These are phyloP conservation scores for Meyerozyma smithsonii DNA, from an alignment of 1,139 yeast genomes.

Conservation along the genomic window DNA sequence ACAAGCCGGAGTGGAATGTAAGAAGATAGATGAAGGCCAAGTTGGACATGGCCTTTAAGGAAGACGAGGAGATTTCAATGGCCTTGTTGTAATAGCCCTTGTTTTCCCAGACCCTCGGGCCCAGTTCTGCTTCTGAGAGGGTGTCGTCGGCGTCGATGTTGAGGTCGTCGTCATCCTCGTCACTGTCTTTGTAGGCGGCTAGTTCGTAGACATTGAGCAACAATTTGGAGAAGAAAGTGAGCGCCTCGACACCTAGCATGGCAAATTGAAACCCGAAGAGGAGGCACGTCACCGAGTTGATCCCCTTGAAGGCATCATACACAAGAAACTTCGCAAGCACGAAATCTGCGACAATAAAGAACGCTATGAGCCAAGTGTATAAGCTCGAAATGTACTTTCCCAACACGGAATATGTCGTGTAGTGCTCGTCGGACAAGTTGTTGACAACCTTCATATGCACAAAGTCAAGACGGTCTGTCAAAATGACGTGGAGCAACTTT, in stretches of 20 bases:
- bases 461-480: slow-evolving; percentile 59
- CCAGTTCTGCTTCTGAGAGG: slow-evolving; percentile 43
- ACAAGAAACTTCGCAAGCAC: slow-evolving; percentile 52
- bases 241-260: slow-evolving; percentile 53
- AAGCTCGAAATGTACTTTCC: slow-evolving; percentile 14
- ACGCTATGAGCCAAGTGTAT: slow-evolving; percentile 28
- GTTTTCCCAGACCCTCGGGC: slow-evolving; percentile 63
- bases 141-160: slow-evolving; percentile 2
- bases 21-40: slow-evolving; percentile 33
- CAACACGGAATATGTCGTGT: slow-evolving; percentile 27
- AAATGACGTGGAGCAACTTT: slow-evolving; percentile 72
- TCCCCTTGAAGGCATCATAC: slow-evolving; percentile 52
- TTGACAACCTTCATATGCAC: slow-evolving; percentile 36
- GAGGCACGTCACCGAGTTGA: slow-evolving; percentile 47
- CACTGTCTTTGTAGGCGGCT: slow-evolving; percentile 19
- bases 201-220: slow-evolving; percentile 57
- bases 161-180: slow-evolving; percentile 6
- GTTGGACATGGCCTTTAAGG: slow-evolving; percentile 35
- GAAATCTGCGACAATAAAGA: slow-evolving; percentile 48
- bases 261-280: slow-evolving; percentile 77
- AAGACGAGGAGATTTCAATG: slow-evolving; percentile 48
- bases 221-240: slow-evolving; percentile 46
- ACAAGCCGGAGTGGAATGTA: slow-evolving; percentile 46
- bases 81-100: slow-evolving; percentile 59
- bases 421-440: slow-evolving; percentile 21